phyloP scores from a whole-genome alignment of 140 eudicot species.

The Stevia rebaudiana region DNA sequence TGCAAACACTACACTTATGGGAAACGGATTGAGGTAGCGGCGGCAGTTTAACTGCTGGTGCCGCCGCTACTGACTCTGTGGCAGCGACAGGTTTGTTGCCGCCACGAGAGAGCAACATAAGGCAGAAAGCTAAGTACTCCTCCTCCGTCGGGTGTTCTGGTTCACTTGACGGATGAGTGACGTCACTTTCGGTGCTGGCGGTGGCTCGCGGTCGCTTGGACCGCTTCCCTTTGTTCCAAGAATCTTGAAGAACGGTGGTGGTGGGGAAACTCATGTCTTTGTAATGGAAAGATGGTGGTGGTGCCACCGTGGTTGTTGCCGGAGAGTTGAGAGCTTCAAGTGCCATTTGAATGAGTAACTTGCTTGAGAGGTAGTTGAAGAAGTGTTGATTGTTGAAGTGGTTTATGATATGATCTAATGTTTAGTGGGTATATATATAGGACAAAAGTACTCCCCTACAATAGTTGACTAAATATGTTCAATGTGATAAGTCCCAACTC shows the following conservation, averaged over 20 bases:
- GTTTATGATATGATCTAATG: background rate
- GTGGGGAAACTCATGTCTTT: constrained; percentile 22
- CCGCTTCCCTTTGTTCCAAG: constrained; percentile 70
- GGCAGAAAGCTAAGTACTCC: constrained; percentile 70
- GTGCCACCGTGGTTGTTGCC: constrained; percentile 24
- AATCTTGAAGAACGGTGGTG: constrained; percentile 33
- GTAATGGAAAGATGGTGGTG: constrained; percentile 27
- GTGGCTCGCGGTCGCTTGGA: constrained; percentile 51
- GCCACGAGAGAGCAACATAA: constrained; percentile 71
- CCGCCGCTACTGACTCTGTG: background rate
- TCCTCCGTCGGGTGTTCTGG: constrained; percentile 44
- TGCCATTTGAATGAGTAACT: constrained; percentile 39
- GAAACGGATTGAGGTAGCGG: constrained; percentile 17
- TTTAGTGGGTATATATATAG: constrained; percentile 29
- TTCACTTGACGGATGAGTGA: constrained; percentile 13
- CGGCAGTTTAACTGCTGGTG: background rate
- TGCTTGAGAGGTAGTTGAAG: constrained; percentile 7
- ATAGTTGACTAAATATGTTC: constrained; percentile 32
- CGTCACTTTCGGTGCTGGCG: constrained; percentile 5
- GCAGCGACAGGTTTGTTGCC: constrained; percentile 13
- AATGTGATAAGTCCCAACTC: constrained; percentile 20
- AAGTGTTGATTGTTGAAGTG: constrained; percentile 17
- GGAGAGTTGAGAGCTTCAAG: constrained; percentile 60
- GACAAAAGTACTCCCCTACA: constrained; percentile 26
- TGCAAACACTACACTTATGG: constrained; percentile 67